phyloP scores from a whole-genome alignment of 1,139 yeast genomes.

The Blastobotrys aristatus region DNA sequence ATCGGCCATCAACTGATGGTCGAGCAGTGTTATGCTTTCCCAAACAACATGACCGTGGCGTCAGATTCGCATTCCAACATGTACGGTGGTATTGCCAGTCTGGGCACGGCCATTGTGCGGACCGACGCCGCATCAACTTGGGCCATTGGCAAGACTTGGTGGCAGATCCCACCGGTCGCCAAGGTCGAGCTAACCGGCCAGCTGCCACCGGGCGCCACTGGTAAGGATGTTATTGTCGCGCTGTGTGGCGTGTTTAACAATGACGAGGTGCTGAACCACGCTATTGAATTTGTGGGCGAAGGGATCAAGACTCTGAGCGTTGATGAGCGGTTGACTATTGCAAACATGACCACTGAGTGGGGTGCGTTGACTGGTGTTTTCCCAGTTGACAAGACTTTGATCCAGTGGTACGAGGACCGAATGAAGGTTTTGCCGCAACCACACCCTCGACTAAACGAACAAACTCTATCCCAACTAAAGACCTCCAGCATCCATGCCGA shows the following conservation, averaged over 20 bases:
- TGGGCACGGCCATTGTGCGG: conserved; percentile 96
- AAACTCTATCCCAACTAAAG: conserved; percentile 47
- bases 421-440: conserved; percentile 62
- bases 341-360: conserved; percentile 99
- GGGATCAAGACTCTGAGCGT: conserved; percentile 69
- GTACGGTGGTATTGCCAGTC: conserved; percentile 92
- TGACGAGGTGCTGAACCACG: conserved; percentile 95
- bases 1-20: conserved; percentile 99
- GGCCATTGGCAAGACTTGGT: conserved; percentile 99
- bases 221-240: conserved; percentile 95
- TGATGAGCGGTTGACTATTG: conserved; percentile 91
- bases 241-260: conserved; percentile 92
- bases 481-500: conserved; percentile 48
- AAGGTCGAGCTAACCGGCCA: conserved; percentile 80
- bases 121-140: conserved; percentile 99
- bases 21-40: conserved; percentile 98
- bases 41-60: conserved; percentile 88
- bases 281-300: conserved; percentile 92
- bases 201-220: conserved; percentile 83
- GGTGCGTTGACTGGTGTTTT: conserved; percentile 96
- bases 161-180: conserved; percentile 99
- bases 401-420: conserved; percentile 73
- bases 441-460: conserved; percentile 76
- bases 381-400: conserved; percentile 79
- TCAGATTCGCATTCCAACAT: conserved; percentile 97